Evolutionary conservation across 75 land plant species (phyloP).

Genomic region (Picea glauca): DNA sequence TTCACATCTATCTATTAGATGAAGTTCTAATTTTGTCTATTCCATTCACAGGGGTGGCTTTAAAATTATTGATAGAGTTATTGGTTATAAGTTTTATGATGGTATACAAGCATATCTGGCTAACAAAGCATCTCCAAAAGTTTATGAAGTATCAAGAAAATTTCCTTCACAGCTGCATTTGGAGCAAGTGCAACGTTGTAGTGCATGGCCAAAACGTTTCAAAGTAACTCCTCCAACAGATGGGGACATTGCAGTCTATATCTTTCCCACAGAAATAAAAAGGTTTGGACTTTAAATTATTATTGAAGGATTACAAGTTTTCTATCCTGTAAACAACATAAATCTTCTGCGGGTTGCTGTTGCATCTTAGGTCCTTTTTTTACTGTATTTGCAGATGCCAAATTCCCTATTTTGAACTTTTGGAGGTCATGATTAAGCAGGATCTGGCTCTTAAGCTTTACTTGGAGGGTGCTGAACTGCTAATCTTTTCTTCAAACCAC

Average conservation of each 20-base stretch:
- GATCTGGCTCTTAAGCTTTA: constrained; percentile 26
- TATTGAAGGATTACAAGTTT: not conserved
- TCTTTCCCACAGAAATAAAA: constrained; percentile 23
- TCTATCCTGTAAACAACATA: not conserved
- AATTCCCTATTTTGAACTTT: constrained; percentile 12
- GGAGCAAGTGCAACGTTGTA: constrained; percentile 32
- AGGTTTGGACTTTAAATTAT: constrained; percentile 13
- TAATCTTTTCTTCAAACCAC: constrained; percentile 24
- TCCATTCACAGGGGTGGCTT: constrained; percentile 5
- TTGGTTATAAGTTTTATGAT: constrained; percentile 1
- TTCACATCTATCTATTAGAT: not conserved
- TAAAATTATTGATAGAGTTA: not conserved
- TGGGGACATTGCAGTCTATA: constrained; percentile 32
- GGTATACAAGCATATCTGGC: constrained; percentile 33
- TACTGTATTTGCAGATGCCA: constrained; percentile 16
- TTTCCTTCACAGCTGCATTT: constrained; percentile 25
- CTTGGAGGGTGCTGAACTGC: constrained; percentile 33
- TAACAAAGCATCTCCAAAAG: constrained; percentile 29
- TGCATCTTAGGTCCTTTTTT: not conserved
- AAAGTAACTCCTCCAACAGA: constrained; percentile 23
- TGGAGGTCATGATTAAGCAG: constrained; percentile 24
- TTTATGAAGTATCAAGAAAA: constrained; percentile 27
- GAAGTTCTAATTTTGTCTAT: not conserved
- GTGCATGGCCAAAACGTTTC: constrained; percentile 31
- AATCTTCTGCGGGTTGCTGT: not conserved